Evolutionary conservation across 441 rosid species (phyloP).

Genomic region (Arabidopsis lyrata): DNA sequence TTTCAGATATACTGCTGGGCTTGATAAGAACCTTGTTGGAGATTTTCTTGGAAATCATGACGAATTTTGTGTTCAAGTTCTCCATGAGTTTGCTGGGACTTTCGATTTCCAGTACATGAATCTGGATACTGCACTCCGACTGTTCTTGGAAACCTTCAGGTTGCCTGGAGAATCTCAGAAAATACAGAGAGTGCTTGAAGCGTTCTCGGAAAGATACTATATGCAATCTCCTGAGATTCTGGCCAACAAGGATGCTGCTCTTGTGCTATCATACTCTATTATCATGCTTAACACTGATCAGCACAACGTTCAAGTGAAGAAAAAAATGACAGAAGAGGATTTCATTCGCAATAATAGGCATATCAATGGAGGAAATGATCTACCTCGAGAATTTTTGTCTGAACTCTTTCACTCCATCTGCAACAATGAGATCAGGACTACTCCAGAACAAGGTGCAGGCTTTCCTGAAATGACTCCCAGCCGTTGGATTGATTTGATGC

Average conservation of each 20-base stretch:
- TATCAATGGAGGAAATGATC: slow-evolving; percentile 79
- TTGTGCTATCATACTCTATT: slow-evolving; percentile 75
- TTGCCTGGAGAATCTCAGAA: slow-evolving; percentile 84
- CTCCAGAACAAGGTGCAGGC: slow-evolving; percentile 93
- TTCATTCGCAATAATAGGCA: slow-evolving; percentile 78
- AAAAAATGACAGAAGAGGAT: slow-evolving; percentile 87
- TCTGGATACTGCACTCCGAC: slow-evolving; percentile 73
- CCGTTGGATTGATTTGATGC: slow-evolving; percentile 95
- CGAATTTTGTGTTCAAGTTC: slow-evolving; percentile 82
- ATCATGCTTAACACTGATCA: slow-evolving; percentile 85
- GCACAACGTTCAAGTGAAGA: slow-evolving; percentile 83
- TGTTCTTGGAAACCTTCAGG: slow-evolving; percentile 78
- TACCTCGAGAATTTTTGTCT: slow-evolving; percentile 71
- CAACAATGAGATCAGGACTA: slow-evolving; percentile 80
- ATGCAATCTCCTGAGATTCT: slow-evolving; percentile 80
- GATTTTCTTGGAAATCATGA: slow-evolving; percentile 86
- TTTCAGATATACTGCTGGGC: slow-evolving; percentile 82
- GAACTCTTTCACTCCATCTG: slow-evolving; percentile 78
- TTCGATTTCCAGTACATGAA: slow-evolving; percentile 83
- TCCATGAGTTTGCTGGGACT: slow-evolving; percentile 83
- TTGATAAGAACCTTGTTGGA: slow-evolving; percentile 84
- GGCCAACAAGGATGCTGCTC: slow-evolving; percentile 79
- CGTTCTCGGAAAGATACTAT: slow-evolving; percentile 79
- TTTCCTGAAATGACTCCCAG: slow-evolving; percentile 93
- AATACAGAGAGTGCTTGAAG: slow-evolving; percentile 81